Percentiles rank a stretch among this genome's conserved stretches.
phyloP scores from a whole-genome alignment of 1,284 basidiomycete genomes.

The Trametes pubescens region DNA sequence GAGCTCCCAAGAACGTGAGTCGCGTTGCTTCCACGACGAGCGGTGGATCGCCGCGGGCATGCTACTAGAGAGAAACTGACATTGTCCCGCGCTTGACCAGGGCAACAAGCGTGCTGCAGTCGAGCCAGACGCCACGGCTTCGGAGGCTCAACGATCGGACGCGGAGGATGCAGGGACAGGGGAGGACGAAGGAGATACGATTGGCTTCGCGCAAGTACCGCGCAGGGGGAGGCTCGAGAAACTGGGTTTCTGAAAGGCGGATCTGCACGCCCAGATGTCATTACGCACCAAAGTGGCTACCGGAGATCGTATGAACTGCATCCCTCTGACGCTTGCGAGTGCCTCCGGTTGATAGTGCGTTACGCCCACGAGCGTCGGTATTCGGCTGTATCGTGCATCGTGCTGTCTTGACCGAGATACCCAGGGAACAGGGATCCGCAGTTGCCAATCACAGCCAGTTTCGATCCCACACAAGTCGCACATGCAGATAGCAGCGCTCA shows the following conservation, averaged over 20 bases:
- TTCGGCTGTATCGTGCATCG: neutral
- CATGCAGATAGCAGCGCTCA: neutral
- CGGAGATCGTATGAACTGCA: slow-evolving; percentile 20
- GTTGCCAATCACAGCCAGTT: neutral
- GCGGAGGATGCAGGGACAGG: neutral
- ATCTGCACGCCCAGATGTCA: slow-evolving; percentile 10
- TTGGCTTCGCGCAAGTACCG: neutral
- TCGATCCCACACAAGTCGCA: neutral
- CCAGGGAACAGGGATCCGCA: slow-evolving; percentile 7
- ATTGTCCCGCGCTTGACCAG: neutral
- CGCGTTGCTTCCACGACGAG: neutral
- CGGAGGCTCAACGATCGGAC: neutral
- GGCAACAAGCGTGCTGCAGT: neutral
- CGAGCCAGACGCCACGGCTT: neutral
- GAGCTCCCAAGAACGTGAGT: slow-evolving; percentile 33
- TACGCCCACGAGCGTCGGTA: neutral
- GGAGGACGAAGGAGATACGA: slow-evolving; percentile 12
- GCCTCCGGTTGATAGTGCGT: neutral
- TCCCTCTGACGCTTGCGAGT: neutral
- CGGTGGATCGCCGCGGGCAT: neutral
- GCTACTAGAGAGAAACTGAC: neutral
- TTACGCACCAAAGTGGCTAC: neutral
- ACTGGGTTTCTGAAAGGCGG: slow-evolving; percentile 8
- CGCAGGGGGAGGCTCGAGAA: slow-evolving; percentile 20
- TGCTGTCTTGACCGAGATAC: neutral